A percentile compares a stretch with the other conserved stretches of the same genome.
Evolutionary conservation across 2,329 filamentous ascomycete genomes (phyloP).

Genomic region (Sclerotinia borealis): DNA sequence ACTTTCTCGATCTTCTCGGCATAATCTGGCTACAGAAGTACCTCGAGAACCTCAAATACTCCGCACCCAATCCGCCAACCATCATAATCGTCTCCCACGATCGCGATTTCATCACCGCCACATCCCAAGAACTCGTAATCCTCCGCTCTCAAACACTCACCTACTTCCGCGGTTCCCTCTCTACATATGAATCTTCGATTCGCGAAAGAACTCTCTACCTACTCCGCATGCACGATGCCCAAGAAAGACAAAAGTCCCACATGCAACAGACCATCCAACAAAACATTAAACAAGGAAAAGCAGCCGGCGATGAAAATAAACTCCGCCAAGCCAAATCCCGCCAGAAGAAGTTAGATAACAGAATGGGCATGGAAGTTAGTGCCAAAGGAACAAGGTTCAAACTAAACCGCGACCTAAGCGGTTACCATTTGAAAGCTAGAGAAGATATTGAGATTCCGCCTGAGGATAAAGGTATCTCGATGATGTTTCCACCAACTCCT

Average conservation of each 20-base stretch:
- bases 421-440: conserved; percentile 52
- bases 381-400: conserved; percentile 72
- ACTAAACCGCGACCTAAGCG: conserved; percentile 65
- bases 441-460: conserved; percentile 66
- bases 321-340: conserved; percentile 78
- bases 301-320: conserved; percentile 77
- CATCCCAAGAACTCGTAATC: conserved; percentile 70
- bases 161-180: conserved; percentile 70
- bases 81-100: conserved; percentile 80
- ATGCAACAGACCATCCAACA: conserved; percentile 72
- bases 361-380: conserved; percentile 70
- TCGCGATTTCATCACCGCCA: conserved; percentile 69
- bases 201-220: conserved; percentile 63
- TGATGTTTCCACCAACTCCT: conserved; percentile 55
- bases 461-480: conserved; percentile 52
- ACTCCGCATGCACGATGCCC: conserved; percentile 71
- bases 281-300: conserved; percentile 69
- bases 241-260: conserved; percentile 74
- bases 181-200: conserved; percentile 63
- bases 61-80: conserved; percentile 50
- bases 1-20: conserved; percentile 75
- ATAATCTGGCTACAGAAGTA: conserved; percentile 81
- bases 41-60: conserved; percentile 51
- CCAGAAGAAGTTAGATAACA: conserved; percentile 78
- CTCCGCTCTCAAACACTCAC: conserved; percentile 65